phyloP scores from a whole-genome alignment of 345 rosid genomes.

The Eucalyptus sp. region DNA sequence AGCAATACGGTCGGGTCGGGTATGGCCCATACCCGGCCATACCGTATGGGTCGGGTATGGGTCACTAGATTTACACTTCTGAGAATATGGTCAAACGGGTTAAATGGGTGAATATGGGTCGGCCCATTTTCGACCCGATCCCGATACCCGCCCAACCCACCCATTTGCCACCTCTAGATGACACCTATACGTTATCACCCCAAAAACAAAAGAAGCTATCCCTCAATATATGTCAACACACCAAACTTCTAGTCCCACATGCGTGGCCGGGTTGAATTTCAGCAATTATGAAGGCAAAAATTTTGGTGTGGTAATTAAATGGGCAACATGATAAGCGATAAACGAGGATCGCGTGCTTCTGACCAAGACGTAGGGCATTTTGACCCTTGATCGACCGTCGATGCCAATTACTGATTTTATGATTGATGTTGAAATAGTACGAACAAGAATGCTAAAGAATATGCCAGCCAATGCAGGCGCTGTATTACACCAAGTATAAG shows the following conservation, averaged over 20 bases:
- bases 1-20: too few relatives aligned
- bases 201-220: neutral
- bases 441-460: neutral
- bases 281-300: neutral
- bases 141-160: too few relatives aligned
- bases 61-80: too few relatives aligned
- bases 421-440: neutral
- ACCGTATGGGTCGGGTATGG: too few relatives aligned
- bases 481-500: neutral
- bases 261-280: neutral
- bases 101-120: too few relatives aligned
- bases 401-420: neutral
- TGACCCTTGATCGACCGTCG: neutral
- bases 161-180: neutral
- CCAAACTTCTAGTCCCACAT: neutral
- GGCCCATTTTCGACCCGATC: too few relatives aligned
- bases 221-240: too few relatives aligned
- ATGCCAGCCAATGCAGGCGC: neutral
- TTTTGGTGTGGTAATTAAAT: neutral
- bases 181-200: neutral
- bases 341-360: neutral
- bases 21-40: too few relatives aligned
- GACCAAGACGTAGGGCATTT: neutral
- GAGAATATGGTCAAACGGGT: too few relatives aligned
- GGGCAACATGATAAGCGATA: neutral